phyloP scores from a whole-genome alignment of 164 flowering plant species.

The Magnolia officinalis region DNA sequence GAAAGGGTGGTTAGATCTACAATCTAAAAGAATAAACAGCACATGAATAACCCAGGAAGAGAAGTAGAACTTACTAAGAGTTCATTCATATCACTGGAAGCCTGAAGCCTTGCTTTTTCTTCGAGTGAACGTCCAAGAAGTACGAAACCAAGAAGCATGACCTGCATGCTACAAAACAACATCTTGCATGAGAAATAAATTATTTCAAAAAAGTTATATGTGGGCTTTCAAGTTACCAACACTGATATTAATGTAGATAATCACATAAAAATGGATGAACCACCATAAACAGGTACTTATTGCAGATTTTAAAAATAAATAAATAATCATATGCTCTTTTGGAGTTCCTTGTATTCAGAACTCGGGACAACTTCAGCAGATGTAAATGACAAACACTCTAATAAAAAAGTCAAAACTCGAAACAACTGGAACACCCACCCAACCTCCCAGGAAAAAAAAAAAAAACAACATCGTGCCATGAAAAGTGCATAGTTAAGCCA shows the following conservation, averaged over 20 bases:
- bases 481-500: not conserved
- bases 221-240: not conserved
- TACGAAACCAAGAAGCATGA: slow-evolving; percentile 98
- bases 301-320: not conserved
- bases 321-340: not conserved
- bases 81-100: slow-evolving; percentile 98
- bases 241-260: not conserved
- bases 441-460: not conserved
- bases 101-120: slow-evolving; percentile 80
- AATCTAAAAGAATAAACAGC: too few relatives aligned
- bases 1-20: too few relatives aligned
- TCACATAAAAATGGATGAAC: not conserved
- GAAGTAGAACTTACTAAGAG: slow-evolving; percentile 61
- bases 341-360: not conserved
- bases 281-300: not conserved
- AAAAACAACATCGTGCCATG: not conserved
- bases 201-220: not conserved
- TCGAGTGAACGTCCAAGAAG: slow-evolving; percentile 95
- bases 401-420: not conserved
- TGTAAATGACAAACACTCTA: not conserved
- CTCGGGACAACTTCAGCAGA: not conserved
- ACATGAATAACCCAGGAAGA: not conserved
- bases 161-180: slow-evolving; percentile 77
- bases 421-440: not conserved
- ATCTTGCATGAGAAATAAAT: slow-evolving; percentile 26